phyloP scores from a whole-genome alignment of 192 early-diverging fungal genomes.

The Allomyces arbusculus region DNA sequence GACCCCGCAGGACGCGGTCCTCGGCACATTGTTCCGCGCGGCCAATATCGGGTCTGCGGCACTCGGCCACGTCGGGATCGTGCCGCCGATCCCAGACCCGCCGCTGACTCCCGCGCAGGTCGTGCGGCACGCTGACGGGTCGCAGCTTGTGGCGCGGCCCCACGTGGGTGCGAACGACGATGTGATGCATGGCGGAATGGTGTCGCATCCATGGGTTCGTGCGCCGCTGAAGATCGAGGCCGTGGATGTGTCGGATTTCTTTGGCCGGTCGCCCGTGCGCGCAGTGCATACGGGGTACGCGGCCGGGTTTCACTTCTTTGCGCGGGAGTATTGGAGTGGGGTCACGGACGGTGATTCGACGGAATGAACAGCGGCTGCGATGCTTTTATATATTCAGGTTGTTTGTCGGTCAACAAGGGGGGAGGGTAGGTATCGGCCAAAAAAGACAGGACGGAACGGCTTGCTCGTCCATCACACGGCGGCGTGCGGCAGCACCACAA shows the following conservation, averaged over 20 bases:
- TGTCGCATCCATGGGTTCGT: no score
- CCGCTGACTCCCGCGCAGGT: no score
- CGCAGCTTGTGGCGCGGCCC: no score
- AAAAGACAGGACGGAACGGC: neutral
- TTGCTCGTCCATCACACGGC: no score
- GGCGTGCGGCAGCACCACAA: no score
- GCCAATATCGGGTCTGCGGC: neutral
- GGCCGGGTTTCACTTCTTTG: neutral
- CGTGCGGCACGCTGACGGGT: no score
- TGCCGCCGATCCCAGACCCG: neutral
- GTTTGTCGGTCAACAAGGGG: neutral
- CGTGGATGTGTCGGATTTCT: neutral
- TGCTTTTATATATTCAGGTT: neutral
- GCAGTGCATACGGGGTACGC: neutral
- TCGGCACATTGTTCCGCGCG: neutral
- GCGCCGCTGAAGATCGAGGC: neutral
- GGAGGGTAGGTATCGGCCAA: neutral
- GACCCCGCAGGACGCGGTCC: neutral
- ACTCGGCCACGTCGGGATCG: neutral
- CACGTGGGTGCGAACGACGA: no score
- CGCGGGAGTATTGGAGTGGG: neutral
- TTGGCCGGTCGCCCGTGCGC: neutral
- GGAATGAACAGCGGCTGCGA: neutral
- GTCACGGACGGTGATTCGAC: neutral
- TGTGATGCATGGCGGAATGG: no score